phyloP scores from a whole-genome alignment of 2,329 filamentous ascomycete species.

The Cylindrodendrum hubeiense region DNA sequence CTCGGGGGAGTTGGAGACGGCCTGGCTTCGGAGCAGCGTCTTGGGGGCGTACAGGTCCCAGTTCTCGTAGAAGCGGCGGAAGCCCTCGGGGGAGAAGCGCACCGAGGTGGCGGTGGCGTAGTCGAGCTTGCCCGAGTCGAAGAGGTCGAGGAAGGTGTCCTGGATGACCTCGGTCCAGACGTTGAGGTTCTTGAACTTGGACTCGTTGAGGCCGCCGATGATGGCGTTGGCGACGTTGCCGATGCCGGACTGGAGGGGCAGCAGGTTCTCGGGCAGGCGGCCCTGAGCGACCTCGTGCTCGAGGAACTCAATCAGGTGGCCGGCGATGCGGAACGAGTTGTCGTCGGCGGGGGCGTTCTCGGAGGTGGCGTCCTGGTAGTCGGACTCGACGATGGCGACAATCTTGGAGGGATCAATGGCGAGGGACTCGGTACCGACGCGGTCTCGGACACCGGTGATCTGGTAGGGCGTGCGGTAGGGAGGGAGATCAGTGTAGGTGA shows the following conservation, averaged over 20 bases:
- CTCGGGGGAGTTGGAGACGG: slow-evolving; percentile 90
- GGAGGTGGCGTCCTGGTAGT: slow-evolving; percentile 81
- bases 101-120: slow-evolving; percentile 92
- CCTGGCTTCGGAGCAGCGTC: slow-evolving; percentile 87
- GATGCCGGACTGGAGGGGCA: slow-evolving; percentile 89
- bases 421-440: slow-evolving; percentile 86
- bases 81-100: slow-evolving; percentile 90
- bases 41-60: slow-evolving; percentile 86
- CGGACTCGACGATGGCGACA: slow-evolving; percentile 85
- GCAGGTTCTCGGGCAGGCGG: slow-evolving; percentile 80
- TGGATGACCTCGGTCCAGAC: slow-evolving; percentile 96
- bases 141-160: slow-evolving; percentile 92
- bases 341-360: slow-evolving; percentile 84
- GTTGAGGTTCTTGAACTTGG: slow-evolving; percentile 87
- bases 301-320: slow-evolving; percentile 83
- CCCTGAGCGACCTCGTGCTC: slow-evolving; percentile 87
- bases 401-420: slow-evolving; percentile 88
- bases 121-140: slow-evolving; percentile 88
- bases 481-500: slow-evolving; percentile 88
- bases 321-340: slow-evolving; percentile 77
- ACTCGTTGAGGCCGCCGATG: slow-evolving; percentile 83
- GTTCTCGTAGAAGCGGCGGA: slow-evolving; percentile 89
- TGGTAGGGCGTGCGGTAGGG: slow-evolving; percentile 86
- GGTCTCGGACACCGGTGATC: slow-evolving; percentile 86
- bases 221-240: slow-evolving; percentile 96